phyloP scores from a whole-genome alignment of 257 asterid genomes.

The Fraxinus americana region DNA sequence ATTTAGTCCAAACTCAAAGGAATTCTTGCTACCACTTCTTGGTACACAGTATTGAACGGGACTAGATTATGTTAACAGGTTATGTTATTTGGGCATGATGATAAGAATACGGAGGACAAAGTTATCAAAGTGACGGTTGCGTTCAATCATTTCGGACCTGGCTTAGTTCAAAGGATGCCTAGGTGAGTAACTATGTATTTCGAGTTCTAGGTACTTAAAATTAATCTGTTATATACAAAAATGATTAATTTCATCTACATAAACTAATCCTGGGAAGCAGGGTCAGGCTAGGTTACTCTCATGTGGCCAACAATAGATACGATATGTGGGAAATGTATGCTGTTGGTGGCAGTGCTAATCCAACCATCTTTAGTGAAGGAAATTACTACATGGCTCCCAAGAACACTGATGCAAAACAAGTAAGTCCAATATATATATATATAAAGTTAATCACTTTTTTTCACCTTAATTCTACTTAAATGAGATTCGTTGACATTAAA shows the following conservation, averaged over 20 bases:
- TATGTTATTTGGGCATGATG: slow-evolving; percentile 74
- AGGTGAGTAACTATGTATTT: slow-evolving; percentile 29
- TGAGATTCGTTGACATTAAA: not conserved
- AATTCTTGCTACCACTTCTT: not conserved
- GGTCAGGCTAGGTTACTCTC: slow-evolving; percentile 75
- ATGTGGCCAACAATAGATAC: slow-evolving; percentile 82
- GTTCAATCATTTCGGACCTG: slow-evolving; percentile 87
- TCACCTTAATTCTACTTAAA: not conserved
- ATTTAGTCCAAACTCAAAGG: not conserved
- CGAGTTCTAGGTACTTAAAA: slow-evolving; percentile 7
- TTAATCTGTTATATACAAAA: no score
- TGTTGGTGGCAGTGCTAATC: slow-evolving; percentile 67
- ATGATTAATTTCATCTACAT: slow-evolving; percentile 12
- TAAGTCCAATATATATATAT: slow-evolving; percentile 22
- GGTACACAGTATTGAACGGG: not conserved
- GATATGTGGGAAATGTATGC: slow-evolving; percentile 85
- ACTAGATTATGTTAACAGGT: slow-evolving; percentile 33
- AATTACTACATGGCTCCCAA: slow-evolving; percentile 77
- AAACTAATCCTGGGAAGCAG: slow-evolving; percentile 33
- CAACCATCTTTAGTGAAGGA: slow-evolving; percentile 83
- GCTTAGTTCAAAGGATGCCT: slow-evolving; percentile 89
- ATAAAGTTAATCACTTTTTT: no score
- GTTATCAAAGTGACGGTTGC: slow-evolving; percentile 71
- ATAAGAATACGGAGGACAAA: slow-evolving; percentile 58
- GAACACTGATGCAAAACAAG: slow-evolving; percentile 43